phyloP scores from a whole-genome alignment of 352 stramenopile species.

The Thalassiosira mediterranea region DNA sequence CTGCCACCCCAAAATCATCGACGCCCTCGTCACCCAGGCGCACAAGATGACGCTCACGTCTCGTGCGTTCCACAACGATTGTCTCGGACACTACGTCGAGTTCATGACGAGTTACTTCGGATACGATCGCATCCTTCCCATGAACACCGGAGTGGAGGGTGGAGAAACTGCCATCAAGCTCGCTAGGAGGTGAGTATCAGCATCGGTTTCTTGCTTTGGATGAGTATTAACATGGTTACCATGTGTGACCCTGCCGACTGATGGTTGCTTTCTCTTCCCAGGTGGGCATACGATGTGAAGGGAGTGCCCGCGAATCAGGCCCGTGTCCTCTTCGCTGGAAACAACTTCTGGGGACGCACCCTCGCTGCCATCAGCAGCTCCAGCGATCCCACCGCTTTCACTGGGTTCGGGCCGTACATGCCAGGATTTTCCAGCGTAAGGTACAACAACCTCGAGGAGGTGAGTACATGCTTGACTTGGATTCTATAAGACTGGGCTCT shows the following conservation, averaged over 20 bases:
- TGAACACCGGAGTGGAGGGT: conserved; percentile 99
- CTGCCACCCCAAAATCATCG: conserved; percentile 97
- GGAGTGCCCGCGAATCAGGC: conserved; percentile 91
- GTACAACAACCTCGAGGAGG: conserved; percentile 92
- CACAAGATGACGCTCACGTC: conserved; percentile 95
- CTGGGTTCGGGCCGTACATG: conserved; percentile 96
- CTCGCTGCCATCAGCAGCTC: conserved; percentile 95
- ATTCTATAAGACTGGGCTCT: too few species aligned
- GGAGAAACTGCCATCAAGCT: conserved; percentile 98
- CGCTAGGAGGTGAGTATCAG: conserved; percentile 75
- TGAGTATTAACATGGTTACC: too few species aligned
- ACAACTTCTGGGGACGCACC: conserved; percentile 99
- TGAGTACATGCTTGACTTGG: conserved; percentile 69
- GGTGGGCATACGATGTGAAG: conserved; percentile 98
- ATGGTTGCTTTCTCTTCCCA: conserved; percentile 2
- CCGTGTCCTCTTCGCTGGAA: conserved; percentile 93
- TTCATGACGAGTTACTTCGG: conserved; percentile 97
- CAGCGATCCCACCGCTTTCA: conserved; percentile 87
- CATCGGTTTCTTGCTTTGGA: not conserved
- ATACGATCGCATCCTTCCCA: conserved; percentile 97
- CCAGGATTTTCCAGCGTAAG: conserved; percentile 91
- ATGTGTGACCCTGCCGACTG: too few species aligned
- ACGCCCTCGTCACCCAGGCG: conserved; percentile 92
- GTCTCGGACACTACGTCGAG: conserved; percentile 95
- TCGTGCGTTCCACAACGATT: conserved; percentile 98